A percentile compares a stretch with the other conserved stretches of the same genome.
Evolutionary conservation across 768 basidiomycete species (phyloP).

Genomic region (Chalciporus piperatus): DNA sequence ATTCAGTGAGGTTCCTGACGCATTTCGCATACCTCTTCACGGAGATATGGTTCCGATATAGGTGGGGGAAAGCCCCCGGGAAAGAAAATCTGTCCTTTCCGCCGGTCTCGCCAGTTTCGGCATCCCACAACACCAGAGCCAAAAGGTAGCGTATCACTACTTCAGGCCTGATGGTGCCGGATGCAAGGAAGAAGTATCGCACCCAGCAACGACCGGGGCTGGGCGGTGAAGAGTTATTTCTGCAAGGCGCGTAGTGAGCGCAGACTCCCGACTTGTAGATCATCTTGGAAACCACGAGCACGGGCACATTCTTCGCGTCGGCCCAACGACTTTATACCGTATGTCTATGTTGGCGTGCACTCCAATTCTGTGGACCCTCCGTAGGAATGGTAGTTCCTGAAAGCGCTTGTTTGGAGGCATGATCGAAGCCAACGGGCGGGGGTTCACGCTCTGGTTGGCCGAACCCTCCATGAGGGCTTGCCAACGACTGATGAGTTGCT

Average conservation of each 20-base stretch:
- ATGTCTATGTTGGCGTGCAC: not conserved
- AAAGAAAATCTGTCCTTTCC: not conserved
- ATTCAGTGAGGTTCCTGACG: constrained; percentile 15
- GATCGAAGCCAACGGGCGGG: not conserved
- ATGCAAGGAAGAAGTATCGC: not conserved
- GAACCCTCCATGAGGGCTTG: not conserved
- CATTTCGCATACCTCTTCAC: not conserved
- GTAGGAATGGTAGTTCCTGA: not conserved
- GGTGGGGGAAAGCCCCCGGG: not conserved
- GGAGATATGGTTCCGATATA: not conserved
- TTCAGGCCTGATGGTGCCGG: not conserved
- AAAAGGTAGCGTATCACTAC: not conserved
- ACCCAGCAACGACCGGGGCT: not conserved
- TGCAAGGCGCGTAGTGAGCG: not conserved
- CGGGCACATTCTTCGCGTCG: not conserved
- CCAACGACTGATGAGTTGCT: not conserved
- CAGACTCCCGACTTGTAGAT: not conserved
- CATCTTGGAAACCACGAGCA: not conserved
- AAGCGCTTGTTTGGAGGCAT: not conserved
- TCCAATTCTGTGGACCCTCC: not conserved
- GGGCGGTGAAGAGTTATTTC: not conserved
- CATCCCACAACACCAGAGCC: not conserved
- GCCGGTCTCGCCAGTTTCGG: constrained; percentile 1
- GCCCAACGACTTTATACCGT: not conserved
- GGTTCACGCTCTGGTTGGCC: not conserved